Percentiles rank a stretch among this genome's conserved stretches.
Conservation (phyloP, 495 filamentous ascomycete species). For the Aspergillus panamensis region DNA sequence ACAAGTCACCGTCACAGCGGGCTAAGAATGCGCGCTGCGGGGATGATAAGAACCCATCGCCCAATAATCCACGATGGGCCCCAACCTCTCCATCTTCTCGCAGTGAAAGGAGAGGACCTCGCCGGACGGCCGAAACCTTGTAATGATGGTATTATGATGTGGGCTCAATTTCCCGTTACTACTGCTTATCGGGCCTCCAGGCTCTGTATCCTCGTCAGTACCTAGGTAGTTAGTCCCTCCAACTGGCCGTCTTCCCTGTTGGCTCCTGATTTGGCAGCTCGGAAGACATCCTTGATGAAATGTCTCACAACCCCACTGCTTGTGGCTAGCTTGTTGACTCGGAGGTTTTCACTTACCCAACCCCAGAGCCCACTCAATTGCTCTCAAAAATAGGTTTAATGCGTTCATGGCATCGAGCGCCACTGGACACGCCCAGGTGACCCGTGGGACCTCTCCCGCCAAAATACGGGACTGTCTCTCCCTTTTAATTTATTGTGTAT, state of each 20-base stretch:
- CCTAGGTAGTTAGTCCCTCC: too few relatives aligned
- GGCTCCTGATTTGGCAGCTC: slow-evolving; percentile 10
- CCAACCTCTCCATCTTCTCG: neutral
- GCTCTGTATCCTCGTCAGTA: neutral
- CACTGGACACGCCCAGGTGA: neutral
- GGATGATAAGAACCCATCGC: neutral
- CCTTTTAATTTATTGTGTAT: neutral
- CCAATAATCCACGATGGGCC: neutral
- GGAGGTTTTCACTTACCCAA: slow-evolving; percentile 5
- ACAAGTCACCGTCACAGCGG: slow-evolving; percentile 1
- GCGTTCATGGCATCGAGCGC: neutral
- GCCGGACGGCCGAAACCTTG: neutral
- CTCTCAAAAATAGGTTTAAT: neutral
- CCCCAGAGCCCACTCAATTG: neutral
- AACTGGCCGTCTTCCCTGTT: neutral
- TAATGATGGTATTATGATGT: slow-evolving; percentile 1
- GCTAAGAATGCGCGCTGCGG: neutral
- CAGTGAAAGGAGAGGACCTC: neutral
- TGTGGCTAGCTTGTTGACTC: slow-evolving; percentile 2
- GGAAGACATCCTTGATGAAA: slow-evolving; percentile 3
- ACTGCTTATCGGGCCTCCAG: neutral
- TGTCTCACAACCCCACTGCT: slow-evolving; percentile 15
- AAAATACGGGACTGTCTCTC: neutral
- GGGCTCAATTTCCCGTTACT: neutral
- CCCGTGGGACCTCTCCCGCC: neutral